These are phyloP conservation scores for Paraurostyla sp. DNA, from an alignment of 73 alveolate species.

Conservation along the genomic window DNA sequence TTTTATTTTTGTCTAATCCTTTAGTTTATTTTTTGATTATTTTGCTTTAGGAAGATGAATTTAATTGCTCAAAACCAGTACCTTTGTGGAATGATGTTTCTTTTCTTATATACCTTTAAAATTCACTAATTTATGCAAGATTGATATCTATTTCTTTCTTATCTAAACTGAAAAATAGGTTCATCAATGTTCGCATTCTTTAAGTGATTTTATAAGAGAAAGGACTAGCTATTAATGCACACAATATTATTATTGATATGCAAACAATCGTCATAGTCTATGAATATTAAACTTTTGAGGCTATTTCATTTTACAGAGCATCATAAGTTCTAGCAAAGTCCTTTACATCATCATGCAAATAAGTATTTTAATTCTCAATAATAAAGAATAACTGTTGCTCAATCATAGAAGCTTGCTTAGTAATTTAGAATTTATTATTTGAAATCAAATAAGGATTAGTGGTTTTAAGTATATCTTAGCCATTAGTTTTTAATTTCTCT, in stretches of 20 bases:
- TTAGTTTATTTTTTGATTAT: no score
- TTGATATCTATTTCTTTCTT: neutral
- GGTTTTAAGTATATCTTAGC: neutral
- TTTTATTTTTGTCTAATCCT: no score
- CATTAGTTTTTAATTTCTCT: neutral
- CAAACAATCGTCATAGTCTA: neutral
- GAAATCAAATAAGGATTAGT: neutral
- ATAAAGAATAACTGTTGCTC: neutral
- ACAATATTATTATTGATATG: neutral
- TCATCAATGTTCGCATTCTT: neutral
- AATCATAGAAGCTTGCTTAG: neutral
- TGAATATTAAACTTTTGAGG: neutral
- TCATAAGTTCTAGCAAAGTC: neutral
- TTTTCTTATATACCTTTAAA: neutral
- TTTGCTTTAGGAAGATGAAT: no score
- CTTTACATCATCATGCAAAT: neutral
- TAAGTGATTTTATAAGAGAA: neutral
- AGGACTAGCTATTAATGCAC: neutral
- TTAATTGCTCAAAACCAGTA: no score
- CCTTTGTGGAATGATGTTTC: neutral
- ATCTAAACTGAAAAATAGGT: neutral
- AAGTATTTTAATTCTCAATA: neutral
- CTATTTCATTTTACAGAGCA: neutral
- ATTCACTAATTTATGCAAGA: neutral
- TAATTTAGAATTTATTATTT: neutral